Base-by-base conservation (phyloP, 345 rosid genomes). In the Lumnitzera littorea region DNA sequence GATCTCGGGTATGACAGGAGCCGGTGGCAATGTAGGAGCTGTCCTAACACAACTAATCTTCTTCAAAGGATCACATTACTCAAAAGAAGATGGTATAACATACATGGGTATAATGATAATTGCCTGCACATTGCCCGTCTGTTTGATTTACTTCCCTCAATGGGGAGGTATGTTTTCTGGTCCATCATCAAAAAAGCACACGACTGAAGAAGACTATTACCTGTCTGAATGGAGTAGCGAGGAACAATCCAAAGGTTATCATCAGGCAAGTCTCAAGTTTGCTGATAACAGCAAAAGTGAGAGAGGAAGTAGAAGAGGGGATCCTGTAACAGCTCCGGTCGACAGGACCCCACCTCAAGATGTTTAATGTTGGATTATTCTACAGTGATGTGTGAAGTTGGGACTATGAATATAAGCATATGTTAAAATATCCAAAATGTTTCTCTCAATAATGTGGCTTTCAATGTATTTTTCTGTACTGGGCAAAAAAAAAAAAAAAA, bases 141-240 rank as follows among this genome's bases (percentile, higher is more conserved):
- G 78, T 17, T 60, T 92, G 0, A 75, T 89, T 20, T 65, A 85
- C 68, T 92, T 92, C 71, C 98, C 98, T 4, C 96, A 89, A 48
- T 89, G 98, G 98, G 98, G 96, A 24, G 96, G 98, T 57, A 89
- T 92, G 94, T 81, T 92, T 56, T 81, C 79, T 47, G 87, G 94
- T 7, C 95, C 96, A 2, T 81, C 91, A 0, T 63, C 82, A 4
- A 46, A 59, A 36, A 69, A 71, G 24, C 47, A 60, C 3, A 54
- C 78, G 12, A 78, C 80, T 0, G 98, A 89, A 72, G 91, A 92
- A 78, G 91, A 82, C 6, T 89, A 92, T 50, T 87, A 92, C 62
- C 55, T 84, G 74, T 57, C 91, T 0, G 98, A 92, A 53, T 89
- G 98, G 98, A 77, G 16, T 49, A 8, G 67, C 1, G 54, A 72